A percentile compares a stretch with the other conserved stretches of the same genome.
Conservation (phyloP, 352 stramenopile genomes). For the Globisporangium radiosum region DNA sequence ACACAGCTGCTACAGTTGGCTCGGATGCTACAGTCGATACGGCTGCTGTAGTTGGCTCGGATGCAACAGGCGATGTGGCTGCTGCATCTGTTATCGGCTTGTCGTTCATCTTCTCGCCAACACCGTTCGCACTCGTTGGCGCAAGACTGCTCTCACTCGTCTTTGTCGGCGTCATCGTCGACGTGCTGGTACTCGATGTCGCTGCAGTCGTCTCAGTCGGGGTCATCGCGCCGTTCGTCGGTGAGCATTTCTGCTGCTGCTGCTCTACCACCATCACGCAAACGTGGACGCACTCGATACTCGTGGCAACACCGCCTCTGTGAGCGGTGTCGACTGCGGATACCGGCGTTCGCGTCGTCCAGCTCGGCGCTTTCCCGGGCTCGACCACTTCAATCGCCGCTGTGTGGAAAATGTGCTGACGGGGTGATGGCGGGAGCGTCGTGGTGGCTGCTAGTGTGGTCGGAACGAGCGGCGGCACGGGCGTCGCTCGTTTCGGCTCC, state of each 20-base stretch:
- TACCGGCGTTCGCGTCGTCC: slow-evolving; percentile 23
- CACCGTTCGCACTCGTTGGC: slow-evolving; percentile 4
- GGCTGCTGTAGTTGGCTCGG: background rate
- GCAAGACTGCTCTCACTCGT: slow-evolving; percentile 9
- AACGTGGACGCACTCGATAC: slow-evolving; percentile 35
- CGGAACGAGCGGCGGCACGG: slow-evolving; percentile 12
- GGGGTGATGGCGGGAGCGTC: slow-evolving; percentile 5
- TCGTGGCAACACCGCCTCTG: slow-evolving; percentile 9
- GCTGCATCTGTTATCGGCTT: background rate
- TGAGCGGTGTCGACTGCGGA: slow-evolving; percentile 19
- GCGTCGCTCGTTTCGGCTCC: slow-evolving; percentile 10
- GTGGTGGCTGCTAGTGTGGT: slow-evolving; percentile 5
- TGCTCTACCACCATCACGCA: slow-evolving; percentile 69
- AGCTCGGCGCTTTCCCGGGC: slow-evolving; percentile 35
- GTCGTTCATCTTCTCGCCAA: slow-evolving; percentile 5
- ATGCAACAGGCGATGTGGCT: background rate
- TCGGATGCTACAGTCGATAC: background rate
- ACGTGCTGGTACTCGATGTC: slow-evolving; percentile 21
- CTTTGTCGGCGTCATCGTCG: slow-evolving; percentile 8
- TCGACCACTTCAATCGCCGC: slow-evolving; percentile 49
- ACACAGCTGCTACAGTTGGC: background rate
- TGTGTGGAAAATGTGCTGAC: slow-evolving; percentile 24
- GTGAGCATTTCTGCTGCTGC: slow-evolving; percentile 24
- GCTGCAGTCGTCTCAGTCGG: slow-evolving; percentile 16
- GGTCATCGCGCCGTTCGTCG: slow-evolving; percentile 12